Evolutionary conservation across 2,329 filamentous ascomycete genomes (phyloP).

Genomic region (Ascochyta viciae-villosae): DNA sequence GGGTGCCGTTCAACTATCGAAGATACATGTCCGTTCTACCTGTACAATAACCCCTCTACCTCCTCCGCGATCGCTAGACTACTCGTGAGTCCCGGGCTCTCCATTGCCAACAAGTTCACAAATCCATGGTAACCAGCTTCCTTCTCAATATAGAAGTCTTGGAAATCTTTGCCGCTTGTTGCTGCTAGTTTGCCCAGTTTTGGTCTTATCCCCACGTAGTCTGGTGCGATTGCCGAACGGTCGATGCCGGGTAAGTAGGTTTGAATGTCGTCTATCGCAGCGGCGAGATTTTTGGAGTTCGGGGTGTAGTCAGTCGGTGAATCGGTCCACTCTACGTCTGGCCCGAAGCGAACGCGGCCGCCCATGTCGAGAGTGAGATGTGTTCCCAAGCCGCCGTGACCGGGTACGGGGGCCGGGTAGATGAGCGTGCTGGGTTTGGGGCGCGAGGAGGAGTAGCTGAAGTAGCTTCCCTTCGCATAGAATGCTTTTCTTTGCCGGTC

Average conservation of each 20-base stretch:
- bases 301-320: constrained; percentile 73
- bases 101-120: constrained; percentile 89
- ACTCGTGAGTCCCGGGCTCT: constrained; percentile 91
- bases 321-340: constrained; percentile 93
- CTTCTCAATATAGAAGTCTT: constrained; percentile 81
- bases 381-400: constrained; percentile 84
- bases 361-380: constrained; percentile 90
- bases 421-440: constrained; percentile 77
- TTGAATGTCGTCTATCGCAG: constrained; percentile 76
- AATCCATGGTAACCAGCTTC: constrained; percentile 83
- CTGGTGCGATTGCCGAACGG: constrained; percentile 69
- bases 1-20: too few species aligned
- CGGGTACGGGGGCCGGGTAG: constrained; percentile 85
- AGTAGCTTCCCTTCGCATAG: constrained; percentile 97
- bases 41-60: constrained; percentile 67
- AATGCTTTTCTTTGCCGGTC: constrained; percentile 66
- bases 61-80: constrained; percentile 83
- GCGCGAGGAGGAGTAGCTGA: constrained; percentile 73
- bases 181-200: constrained; percentile 75
- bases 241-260: constrained; percentile 81
- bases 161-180: constrained; percentile 69
- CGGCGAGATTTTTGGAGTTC: constrained; percentile 66
- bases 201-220: constrained; percentile 91
- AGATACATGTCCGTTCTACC: constrained; percentile 15
- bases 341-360: constrained; percentile 87